phyloP scores from a whole-genome alignment of 306 rosid species.

The Rosa multiflora region DNA sequence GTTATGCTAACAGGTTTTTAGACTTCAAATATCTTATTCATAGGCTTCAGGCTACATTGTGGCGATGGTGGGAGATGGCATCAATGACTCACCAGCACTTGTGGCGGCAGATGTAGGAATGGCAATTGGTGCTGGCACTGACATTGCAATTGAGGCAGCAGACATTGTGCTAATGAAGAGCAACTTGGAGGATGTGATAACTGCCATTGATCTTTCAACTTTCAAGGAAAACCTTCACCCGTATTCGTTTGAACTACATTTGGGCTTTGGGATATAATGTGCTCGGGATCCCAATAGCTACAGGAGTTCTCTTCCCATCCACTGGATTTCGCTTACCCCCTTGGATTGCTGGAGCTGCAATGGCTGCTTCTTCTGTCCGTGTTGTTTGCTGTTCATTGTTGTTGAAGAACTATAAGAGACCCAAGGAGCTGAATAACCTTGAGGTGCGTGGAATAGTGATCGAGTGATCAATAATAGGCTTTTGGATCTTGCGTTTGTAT shows the following conservation, averaged over 20 bases:
- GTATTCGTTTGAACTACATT: slow-evolving; percentile 45
- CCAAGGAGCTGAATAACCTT: slow-evolving; percentile 39
- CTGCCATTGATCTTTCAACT: slow-evolving; percentile 56
- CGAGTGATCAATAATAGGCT: too few relatives aligned
- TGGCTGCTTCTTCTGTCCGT: slow-evolving; percentile 76
- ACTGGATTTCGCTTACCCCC: slow-evolving; percentile 58
- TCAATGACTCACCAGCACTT: slow-evolving; percentile 76
- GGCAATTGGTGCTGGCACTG: slow-evolving; percentile 80
- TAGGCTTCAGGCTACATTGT: slow-evolving; percentile 48
- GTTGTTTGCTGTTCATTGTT: slow-evolving; percentile 65
- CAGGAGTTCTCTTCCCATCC: slow-evolving; percentile 57
- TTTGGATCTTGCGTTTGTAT: too few relatives aligned
- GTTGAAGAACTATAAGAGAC: slow-evolving; percentile 58
- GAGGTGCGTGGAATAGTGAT: slow-evolving; percentile 37
- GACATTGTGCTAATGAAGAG: slow-evolving; percentile 74
- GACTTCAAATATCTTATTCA: not conserved
- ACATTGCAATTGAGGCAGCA: slow-evolving; percentile 80
- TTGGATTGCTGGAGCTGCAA: slow-evolving; percentile 83
- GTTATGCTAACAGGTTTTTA: not conserved
- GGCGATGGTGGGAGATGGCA: slow-evolving; percentile 83
- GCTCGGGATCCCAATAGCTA: slow-evolving; percentile 68
- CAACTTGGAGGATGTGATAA: slow-evolving; percentile 67
- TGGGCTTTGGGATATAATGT: slow-evolving; percentile 70
- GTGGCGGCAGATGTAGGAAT: slow-evolving; percentile 74
- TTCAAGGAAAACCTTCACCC: slow-evolving; percentile 51